These are phyloP conservation scores for Exophiala phaeomuriformis DNA, from an alignment of 2,329 filamentous ascomycete genomes.

Conservation along the genomic window DNA sequence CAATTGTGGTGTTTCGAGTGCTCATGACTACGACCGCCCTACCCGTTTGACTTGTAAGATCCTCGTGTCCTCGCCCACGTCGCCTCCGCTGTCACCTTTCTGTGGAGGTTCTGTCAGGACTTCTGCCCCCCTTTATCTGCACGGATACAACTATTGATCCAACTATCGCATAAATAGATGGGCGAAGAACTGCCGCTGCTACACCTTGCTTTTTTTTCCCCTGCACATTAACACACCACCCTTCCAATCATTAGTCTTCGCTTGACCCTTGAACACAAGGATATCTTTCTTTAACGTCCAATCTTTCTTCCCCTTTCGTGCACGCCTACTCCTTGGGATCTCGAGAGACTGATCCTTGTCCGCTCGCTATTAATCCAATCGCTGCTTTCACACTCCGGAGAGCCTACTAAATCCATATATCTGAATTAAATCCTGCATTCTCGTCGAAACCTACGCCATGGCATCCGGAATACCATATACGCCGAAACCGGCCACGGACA, in stretches of 20 bases:
- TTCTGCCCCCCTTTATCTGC: not conserved
- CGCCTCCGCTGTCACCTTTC: not conserved
- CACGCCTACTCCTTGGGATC: no score
- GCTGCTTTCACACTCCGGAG: not conserved
- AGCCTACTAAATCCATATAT: not conserved
- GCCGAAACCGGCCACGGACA: slow-evolving; percentile 38
- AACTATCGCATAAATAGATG: no score
- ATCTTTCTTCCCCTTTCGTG: no score
- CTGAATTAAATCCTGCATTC: not conserved
- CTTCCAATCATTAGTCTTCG: no score
- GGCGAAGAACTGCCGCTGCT: no score
- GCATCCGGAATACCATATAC: slow-evolving; percentile 29
- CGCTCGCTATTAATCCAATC: not conserved
- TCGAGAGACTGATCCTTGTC: no score
- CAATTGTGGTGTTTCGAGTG: not conserved
- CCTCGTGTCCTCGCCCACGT: not conserved
- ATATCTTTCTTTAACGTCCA: no score
- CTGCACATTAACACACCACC: no score
- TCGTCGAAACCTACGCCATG: slow-evolving; percentile 15
- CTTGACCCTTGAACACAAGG: no score
- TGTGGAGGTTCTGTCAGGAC: slow-evolving; percentile 1
- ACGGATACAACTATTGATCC: slow-evolving; percentile 1
- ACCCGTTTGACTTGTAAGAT: not conserved
- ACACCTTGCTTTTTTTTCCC: no score
- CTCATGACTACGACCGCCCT: not conserved